These are phyloP conservation scores for Ramicandelaber brevisporus DNA, from an alignment of 192 early-diverging fungal genomes.

Conservation along the genomic window DNA sequence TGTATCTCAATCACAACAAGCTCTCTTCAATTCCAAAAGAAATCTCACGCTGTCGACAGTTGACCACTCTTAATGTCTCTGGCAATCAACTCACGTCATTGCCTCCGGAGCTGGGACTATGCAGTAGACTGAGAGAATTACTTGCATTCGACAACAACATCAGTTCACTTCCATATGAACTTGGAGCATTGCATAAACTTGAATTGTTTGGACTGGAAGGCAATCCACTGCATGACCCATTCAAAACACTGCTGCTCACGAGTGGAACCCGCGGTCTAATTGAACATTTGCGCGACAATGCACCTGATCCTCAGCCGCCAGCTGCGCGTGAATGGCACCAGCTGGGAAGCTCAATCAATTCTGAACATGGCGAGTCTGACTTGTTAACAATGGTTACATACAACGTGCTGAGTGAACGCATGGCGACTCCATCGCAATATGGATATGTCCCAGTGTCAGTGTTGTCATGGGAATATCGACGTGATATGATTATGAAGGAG, in stretches of 20 bases:
- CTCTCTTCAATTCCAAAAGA: constrained; percentile 47
- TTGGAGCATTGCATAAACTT: constrained; percentile 71
- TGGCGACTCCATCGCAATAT: constrained; percentile 67
- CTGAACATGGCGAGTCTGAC: constrained; percentile 34
- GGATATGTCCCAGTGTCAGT: constrained; percentile 92
- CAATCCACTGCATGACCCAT: constrained; percentile 66
- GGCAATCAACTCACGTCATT: constrained; percentile 63
- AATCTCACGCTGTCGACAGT: constrained; percentile 30
- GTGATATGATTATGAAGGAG: constrained; percentile 65
- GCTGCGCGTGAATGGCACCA: constrained; percentile 74
- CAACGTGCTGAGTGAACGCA: constrained; percentile 76
- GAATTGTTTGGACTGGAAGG: constrained; percentile 85
- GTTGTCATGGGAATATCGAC: constrained; percentile 77
- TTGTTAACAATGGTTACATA: constrained; percentile 74
- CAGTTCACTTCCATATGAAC: constrained; percentile 55
- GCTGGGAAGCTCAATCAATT: constrained; percentile 46
- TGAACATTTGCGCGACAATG: constrained; percentile 64
- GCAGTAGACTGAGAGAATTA: constrained; percentile 56
- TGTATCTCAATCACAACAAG: constrained; percentile 94
- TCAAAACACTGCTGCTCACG: constrained; percentile 57
- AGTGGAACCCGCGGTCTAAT: constrained; percentile 67
- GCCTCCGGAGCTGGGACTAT: constrained; percentile 72
- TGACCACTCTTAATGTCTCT: constrained; percentile 61
- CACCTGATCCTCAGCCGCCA: constrained; percentile 47
- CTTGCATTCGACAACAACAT: constrained; percentile 80